Evolutionary conservation across 1,139 yeast genomes (phyloP).

Genomic region (Yamadazyma buinensis): DNA sequence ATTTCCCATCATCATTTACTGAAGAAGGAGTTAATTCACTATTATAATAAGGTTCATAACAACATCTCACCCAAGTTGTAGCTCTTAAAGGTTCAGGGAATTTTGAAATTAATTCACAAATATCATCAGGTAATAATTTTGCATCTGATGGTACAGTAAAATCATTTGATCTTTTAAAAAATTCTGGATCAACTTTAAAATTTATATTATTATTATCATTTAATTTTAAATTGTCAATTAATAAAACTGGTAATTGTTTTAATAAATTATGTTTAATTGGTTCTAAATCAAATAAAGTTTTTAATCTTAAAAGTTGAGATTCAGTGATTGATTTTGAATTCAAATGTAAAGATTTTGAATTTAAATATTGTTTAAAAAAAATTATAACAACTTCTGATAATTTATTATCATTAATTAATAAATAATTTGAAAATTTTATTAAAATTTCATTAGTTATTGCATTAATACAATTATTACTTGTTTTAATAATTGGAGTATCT

Average conservation of each 20-base stretch:
- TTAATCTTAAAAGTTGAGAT: conserved; percentile 32
- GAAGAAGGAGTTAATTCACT: conserved; percentile 9
- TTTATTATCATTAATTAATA: conserved; percentile 38
- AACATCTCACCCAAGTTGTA: conserved; percentile 90
- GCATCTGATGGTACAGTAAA: conserved; percentile 52
- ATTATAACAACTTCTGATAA: conserved; percentile 30
- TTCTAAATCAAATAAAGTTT: conserved; percentile 28
- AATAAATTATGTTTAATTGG: conserved; percentile 38
- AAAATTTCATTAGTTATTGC: conserved; percentile 32
- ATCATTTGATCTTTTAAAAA: conserved; percentile 33
- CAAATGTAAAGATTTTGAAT: conserved; percentile 38
- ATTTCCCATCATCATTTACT: conserved; percentile 16
- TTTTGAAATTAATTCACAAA: conserved; percentile 57
- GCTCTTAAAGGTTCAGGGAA: conserved; percentile 89
- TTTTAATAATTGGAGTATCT: conserved; percentile 13
- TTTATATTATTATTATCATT: conserved; percentile 22
- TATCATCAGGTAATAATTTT: conserved; percentile 58
- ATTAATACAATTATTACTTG: conserved; percentile 41
- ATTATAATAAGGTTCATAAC: conserved; percentile 61
- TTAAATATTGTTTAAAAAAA: conserved; percentile 37
- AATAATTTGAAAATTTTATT: conserved; percentile 25
- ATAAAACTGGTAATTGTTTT: conserved; percentile 59
- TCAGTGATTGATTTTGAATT: conserved; percentile 24
- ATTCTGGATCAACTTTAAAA: conserved; percentile 21
- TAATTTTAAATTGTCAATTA: conserved; percentile 36